Base-by-base conservation (phyloP, 129 eudicot genomes). In the Mikania micrantha region DNA sequence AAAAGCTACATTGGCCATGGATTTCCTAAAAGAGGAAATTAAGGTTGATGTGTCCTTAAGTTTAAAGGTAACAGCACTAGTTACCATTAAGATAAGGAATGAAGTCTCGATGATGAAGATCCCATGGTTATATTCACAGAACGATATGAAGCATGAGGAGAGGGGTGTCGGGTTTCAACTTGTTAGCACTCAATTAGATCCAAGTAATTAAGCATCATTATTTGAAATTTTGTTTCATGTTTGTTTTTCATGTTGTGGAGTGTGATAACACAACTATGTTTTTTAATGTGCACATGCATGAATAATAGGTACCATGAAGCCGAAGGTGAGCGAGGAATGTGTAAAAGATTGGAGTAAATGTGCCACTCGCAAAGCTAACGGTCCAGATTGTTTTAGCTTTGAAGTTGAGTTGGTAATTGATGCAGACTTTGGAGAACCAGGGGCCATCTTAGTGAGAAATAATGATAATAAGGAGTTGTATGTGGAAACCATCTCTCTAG, bases 271-370 rank as follows among this genome's bases (percentile, higher is more conserved):
- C 12, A 17, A n/a, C n/a, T n/a, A n/a, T n/a, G n/a, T n/a, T n/a
- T n/a, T n/a, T n/a, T n/a, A n/a, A n/a, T n/a, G n/a, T n/a, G n/a
- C n/a, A n/a, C n/a, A n/a, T n/a, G n/a, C n/a, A 29, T 29, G 34
- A 29, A 29, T 2, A 2, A 2, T 22, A 90, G 95, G 79, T 74
- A 83, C 81, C 29, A 85, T 67, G 79, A 80, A 61, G 35, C 84
- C 93, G 60, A 91, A 85, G 80, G 80, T 66, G 64, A 91, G 95
- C 74, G 79, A 74, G 52, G 80, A 79, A 76, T 85, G 81, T 42
- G 83, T 75, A 41, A 85, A 77, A 78, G 95, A 85, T 36, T 91
- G 97, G 95, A 76, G 90, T 10, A 81, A 87, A 68, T 83, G 81
- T 83, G 77, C 81, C 39, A 87, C 70, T 42, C 49, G 68, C 11